Evolutionary conservation across 163 green algal genomes (phyloP).

Genomic region (Scenedesmus sp.): DNA sequence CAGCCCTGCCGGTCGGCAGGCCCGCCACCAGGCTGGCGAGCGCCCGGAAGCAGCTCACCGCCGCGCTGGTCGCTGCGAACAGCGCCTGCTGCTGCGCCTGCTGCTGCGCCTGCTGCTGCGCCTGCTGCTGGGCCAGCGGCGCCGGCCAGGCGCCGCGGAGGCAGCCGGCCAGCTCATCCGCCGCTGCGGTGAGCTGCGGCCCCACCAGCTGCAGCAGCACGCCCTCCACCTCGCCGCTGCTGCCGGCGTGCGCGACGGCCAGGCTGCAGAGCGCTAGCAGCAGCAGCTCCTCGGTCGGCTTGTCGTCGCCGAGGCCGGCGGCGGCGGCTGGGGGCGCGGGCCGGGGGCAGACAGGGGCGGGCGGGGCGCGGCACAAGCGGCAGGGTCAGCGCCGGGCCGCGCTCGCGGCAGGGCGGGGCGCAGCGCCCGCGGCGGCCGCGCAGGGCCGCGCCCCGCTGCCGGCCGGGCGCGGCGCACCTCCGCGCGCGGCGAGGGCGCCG

Average conservation of each 20-base stretch:
- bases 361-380: neutral
- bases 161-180: slow-evolving; percentile 20
- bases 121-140: slow-evolving; percentile 16
- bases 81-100: slow-evolving; percentile 12
- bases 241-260: slow-evolving; percentile 43
- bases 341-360: neutral
- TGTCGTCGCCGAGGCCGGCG: slow-evolving; percentile 48
- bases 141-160: slow-evolving; percentile 3
- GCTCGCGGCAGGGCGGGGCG: too few species aligned
- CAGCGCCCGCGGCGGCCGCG: too few species aligned
- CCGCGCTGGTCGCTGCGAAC: neutral
- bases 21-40: slow-evolving; percentile 14
- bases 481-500: slow-evolving; percentile 32
- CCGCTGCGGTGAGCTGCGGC: slow-evolving; percentile 40
- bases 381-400: neutral
- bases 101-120: slow-evolving; percentile 12
- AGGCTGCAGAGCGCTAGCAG: slow-evolving; percentile 57
- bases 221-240: slow-evolving; percentile 28
- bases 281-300: slow-evolving; percentile 57
- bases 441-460: too few species aligned
- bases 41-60: slow-evolving; percentile 29
- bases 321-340: neutral
- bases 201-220: slow-evolving; percentile 51
- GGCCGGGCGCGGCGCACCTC: slow-evolving; percentile 6
- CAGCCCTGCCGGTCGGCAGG: slow-evolving; percentile 6